Conservation (phyloP, 345 rosid genomes). For the Raphanus raphanistrum region DNA sequence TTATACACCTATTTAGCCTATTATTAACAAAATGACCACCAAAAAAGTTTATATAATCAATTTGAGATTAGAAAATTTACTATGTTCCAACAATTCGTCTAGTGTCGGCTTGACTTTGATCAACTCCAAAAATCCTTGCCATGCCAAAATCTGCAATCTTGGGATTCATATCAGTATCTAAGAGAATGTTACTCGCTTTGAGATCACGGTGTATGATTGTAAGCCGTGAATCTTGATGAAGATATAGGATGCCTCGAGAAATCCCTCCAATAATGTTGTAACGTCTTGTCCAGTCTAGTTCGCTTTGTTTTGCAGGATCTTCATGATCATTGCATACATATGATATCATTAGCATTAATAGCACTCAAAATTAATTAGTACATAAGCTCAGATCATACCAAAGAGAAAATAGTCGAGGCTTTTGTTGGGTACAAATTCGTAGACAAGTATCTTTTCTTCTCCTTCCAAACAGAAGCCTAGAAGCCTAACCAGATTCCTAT, state of each 20-base stretch:
- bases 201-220: constrained; percentile 12
- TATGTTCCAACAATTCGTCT: constrained; percentile 14
- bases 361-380: background rate
- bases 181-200: background rate
- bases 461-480: constrained; percentile 5
- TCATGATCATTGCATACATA: background rate
- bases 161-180: background rate
- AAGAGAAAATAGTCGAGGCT: constrained; percentile 6
- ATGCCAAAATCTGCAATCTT: constrained; percentile 2
- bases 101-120: constrained; percentile 11
- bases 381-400: background rate
- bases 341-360: background rate
- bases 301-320: background rate
- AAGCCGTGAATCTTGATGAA: constrained; percentile 11
- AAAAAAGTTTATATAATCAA: background rate
- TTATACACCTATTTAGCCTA: background rate
- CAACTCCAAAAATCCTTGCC: constrained; percentile 10
- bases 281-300: constrained; percentile 10
- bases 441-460: constrained; percentile 8
- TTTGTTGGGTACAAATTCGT: constrained; percentile 8
- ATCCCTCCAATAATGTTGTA: background rate
- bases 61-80: constrained; percentile 1
- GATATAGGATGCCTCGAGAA: constrained; percentile 5
- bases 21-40: background rate
- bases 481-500: constrained; percentile 8